These are phyloP conservation scores for Truncatella angustata DNA, from an alignment of 2,329 filamentous ascomycete species.

Conservation along the genomic window DNA sequence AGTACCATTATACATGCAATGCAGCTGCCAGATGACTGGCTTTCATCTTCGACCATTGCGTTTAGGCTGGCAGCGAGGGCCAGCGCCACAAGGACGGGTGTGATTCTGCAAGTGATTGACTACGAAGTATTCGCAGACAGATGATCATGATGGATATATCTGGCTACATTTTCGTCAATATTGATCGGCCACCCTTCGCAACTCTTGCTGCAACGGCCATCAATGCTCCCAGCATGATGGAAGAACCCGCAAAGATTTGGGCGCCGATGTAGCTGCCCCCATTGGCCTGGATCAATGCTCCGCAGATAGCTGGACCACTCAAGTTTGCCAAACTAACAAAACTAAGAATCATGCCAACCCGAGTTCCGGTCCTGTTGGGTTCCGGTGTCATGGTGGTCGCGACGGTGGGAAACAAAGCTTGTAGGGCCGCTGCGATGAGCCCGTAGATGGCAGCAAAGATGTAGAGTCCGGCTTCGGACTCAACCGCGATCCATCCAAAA, in stretches of 20 bases:
- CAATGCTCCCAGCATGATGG: conserved; percentile 11
- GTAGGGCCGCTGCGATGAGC: conserved; percentile 12
- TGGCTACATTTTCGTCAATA: no score
- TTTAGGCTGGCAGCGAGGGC: no score
- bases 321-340: conserved; percentile 13
- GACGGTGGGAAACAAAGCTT: conserved; percentile 13
- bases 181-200: conserved; percentile 3
- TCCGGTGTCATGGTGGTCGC: conserved; percentile 15
- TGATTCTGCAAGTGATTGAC: no score
- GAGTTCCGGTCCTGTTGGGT: conserved; percentile 10
- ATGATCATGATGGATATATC: no score
- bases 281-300: conserved; percentile 7
- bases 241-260: conserved; percentile 10
- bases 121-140: no score
- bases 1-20: no score
- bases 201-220: conserved; percentile 11
- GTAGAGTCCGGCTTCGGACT: conserved; percentile 21
- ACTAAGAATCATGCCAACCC: conserved; percentile 13
- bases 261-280: conserved; percentile 10
- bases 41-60: no score
- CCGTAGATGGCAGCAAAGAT: conserved; percentile 15
- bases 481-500: conserved; percentile 29
- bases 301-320: conserved; percentile 12
- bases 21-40: no score
- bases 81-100: no score